These are phyloP conservation scores for Trapa bicornis DNA, from an alignment of 345 rosid genomes.

Conservation along the genomic window DNA sequence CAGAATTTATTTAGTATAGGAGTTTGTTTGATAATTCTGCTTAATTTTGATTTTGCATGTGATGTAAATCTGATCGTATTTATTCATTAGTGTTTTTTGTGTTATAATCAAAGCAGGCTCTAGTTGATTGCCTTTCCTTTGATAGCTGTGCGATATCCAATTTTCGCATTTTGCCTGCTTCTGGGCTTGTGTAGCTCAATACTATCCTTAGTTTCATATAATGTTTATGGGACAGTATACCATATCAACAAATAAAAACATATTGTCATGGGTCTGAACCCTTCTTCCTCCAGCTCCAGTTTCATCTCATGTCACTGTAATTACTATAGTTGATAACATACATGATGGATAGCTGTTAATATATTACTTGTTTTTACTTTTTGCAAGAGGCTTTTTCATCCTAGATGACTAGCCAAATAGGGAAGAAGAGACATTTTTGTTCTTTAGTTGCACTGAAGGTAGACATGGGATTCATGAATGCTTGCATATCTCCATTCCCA, in stretches of 20 bases:
- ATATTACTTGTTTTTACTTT: neutral
- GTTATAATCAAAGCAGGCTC: too few species aligned
- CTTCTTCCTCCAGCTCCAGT: neutral
- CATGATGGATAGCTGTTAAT: too few species aligned
- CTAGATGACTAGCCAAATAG: neutral
- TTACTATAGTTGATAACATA: too few species aligned
- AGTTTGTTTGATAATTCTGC: neutral
- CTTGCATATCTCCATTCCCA: constrained; percentile 24
- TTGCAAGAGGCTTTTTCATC: neutral
- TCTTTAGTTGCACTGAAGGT: neutral
- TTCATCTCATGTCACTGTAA: neutral
- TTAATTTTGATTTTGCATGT: neutral
- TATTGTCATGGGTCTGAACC: neutral
- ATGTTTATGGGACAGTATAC: neutral
- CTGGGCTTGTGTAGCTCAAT: neutral
- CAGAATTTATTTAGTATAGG: neutral
- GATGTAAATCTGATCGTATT: neutral
- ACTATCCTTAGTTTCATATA: neutral
- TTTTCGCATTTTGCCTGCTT: neutral
- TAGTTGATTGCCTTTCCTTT: neutral
- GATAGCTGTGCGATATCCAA: neutral
- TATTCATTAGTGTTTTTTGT: neutral
- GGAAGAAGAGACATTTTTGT: neutral
- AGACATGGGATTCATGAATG: neutral
- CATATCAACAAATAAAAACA: neutral